phyloP scores from a whole-genome alignment of 805 yeast genomes.

The Cyberlindnera euphorbiiphila region DNA sequence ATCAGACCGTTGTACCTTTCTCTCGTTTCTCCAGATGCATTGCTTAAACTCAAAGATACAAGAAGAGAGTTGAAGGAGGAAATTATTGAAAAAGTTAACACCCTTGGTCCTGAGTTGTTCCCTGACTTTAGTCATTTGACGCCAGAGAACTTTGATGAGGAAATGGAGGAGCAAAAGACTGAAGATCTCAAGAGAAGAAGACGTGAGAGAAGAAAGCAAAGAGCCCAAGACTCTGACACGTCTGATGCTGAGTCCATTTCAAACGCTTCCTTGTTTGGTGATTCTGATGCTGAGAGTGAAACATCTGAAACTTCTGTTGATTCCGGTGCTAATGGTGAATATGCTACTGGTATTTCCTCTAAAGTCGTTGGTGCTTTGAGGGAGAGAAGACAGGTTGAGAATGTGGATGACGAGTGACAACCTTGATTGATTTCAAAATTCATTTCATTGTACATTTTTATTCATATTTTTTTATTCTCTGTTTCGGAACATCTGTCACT shows the following conservation, averaged over 20 bases:
- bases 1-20: conserved; percentile 75
- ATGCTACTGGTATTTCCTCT: conserved; percentile 24
- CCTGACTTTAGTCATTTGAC: conserved; percentile 67
- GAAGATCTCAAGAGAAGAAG: conserved; percentile 36
- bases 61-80: conserved; percentile 63
- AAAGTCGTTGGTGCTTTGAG: conserved; percentile 28
- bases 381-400: conserved; percentile 25
- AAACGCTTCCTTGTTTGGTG: conserved; percentile 39
- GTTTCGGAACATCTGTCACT: too few relatives aligned
- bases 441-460: not conserved
- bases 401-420: conserved; percentile 4
- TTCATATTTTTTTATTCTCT: not conserved
- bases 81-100: conserved; percentile 76
- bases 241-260: conserved; percentile 42
- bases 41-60: conserved; percentile 54
- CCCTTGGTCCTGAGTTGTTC: conserved; percentile 77
- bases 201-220: conserved; percentile 21
- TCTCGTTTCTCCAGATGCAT: conserved; percentile 52
- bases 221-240: conserved; percentile 16
- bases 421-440: not conserved
- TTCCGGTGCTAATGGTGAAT: conserved; percentile 8
- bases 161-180: conserved; percentile 34
- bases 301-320: conserved; percentile 30
- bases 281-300: conserved; percentile 32
- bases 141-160: conserved; percentile 28